Evolutionary conservation across 2,329 filamentous ascomycete species (phyloP).

Genomic region (Elsinoe ampelina): DNA sequence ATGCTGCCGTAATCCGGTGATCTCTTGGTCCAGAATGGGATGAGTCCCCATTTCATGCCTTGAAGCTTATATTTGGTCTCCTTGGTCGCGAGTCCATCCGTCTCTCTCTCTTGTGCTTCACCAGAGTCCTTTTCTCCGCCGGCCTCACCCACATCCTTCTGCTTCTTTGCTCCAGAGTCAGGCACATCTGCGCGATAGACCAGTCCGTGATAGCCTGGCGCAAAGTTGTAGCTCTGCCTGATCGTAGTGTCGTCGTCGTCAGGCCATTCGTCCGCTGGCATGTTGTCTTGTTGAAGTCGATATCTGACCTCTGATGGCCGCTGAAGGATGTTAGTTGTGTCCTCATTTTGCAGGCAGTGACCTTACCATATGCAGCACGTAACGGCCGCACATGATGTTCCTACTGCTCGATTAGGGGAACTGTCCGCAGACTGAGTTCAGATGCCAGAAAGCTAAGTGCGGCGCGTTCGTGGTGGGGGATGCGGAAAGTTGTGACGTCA

Average conservation of each 20-base stretch:
- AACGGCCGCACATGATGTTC: slow-evolving; percentile 56
- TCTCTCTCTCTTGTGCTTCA: slow-evolving; percentile 13
- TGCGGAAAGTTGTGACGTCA: slow-evolving; percentile 8
- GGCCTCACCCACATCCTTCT: slow-evolving; percentile 18
- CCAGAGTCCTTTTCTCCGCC: slow-evolving; percentile 19
- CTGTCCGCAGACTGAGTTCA: not conserved
- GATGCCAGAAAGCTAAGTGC: not conserved
- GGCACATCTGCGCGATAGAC: slow-evolving; percentile 72
- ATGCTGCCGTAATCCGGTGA: slow-evolving; percentile 67
- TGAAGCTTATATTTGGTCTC: slow-evolving; percentile 68
- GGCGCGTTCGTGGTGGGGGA: not conserved
- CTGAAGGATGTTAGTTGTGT: slow-evolving; percentile 35
- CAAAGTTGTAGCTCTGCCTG: slow-evolving; percentile 83
- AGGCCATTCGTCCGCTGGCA: slow-evolving; percentile 58
- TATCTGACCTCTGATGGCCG: slow-evolving; percentile 66
- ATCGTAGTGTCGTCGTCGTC: slow-evolving; percentile 65
- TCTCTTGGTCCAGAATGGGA: slow-evolving; percentile 88
- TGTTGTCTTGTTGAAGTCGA: slow-evolving; percentile 62
- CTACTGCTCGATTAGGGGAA: not conserved
- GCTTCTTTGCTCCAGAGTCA: slow-evolving; percentile 43
- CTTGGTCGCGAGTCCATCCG: slow-evolving; percentile 21
- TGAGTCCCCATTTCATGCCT: slow-evolving; percentile 89
- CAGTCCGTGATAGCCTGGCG: slow-evolving; percentile 74
- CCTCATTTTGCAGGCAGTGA: not conserved
- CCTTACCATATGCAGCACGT: slow-evolving; percentile 40